phyloP scores from a whole-genome alignment of 305 asterid species.

The Nicotiana rustica region DNA sequence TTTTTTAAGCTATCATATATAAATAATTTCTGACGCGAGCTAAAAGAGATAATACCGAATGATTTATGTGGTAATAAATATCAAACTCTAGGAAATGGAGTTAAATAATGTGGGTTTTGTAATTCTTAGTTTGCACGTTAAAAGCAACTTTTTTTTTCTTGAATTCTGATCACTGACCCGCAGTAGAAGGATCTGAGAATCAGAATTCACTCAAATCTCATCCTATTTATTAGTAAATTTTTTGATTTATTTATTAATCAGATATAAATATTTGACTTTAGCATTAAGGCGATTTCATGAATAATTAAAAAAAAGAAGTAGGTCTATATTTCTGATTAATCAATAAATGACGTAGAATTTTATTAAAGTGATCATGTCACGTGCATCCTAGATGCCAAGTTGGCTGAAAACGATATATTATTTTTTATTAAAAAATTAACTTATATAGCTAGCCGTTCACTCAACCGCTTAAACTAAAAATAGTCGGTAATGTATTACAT shows the following conservation, averaged over 20 bases:
- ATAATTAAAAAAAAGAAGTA: too few relatives aligned
- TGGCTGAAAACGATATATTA: background rate
- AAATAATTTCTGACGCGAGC: too few relatives aligned
- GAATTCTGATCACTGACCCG: background rate
- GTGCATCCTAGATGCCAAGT: background rate
- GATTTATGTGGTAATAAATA: too few relatives aligned
- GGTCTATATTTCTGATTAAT: background rate
- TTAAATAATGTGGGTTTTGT: background rate
- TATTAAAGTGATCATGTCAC: constrained; percentile 2
- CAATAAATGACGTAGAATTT: background rate
- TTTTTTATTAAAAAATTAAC: too few relatives aligned
- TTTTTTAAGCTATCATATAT: too few relatives aligned
- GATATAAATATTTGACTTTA: background rate
- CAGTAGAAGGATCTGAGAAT: constrained; percentile 19
- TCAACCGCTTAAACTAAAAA: too few relatives aligned
- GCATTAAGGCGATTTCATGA: background rate
- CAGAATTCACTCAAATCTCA: background rate
- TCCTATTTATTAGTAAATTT: background rate
- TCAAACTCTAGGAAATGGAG: too few relatives aligned
- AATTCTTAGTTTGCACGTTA: background rate
- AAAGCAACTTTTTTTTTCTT: background rate
- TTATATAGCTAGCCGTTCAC: too few relatives aligned
- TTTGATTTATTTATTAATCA: background rate
- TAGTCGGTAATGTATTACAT: too few relatives aligned
- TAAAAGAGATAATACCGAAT: too few relatives aligned